Evolutionary conservation across 192 early-diverging fungal genomes (phyloP).

Genomic region (Coemansia erecta): DNA sequence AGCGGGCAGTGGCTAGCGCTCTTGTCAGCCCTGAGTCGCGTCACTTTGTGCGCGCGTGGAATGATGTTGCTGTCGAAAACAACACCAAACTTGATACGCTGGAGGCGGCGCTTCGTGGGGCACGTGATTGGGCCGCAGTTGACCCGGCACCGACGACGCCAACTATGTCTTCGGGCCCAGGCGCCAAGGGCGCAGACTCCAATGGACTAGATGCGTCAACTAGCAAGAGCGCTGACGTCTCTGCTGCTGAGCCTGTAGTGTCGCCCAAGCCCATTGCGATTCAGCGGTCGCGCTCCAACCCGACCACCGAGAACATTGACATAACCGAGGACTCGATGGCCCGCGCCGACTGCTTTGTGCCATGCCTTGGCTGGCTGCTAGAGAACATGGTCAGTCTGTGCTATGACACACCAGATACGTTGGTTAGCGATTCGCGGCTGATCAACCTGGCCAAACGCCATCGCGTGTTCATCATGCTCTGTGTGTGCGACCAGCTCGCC

Average conservation of each 20-base stretch:
- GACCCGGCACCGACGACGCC: constrained; percentile 26
- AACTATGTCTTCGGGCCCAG: background rate
- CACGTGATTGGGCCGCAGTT: constrained; percentile 41
- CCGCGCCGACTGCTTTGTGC: constrained; percentile 55
- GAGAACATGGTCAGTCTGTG: constrained; percentile 70
- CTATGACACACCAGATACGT: constrained; percentile 60
- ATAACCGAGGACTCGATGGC: constrained; percentile 37
- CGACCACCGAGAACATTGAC: constrained; percentile 22
- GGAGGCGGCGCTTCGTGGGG: constrained; percentile 57
- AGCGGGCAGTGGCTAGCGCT: constrained; percentile 64
- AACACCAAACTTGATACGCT: constrained; percentile 52
- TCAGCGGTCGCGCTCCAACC: constrained; percentile 41
- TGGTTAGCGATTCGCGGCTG: constrained; percentile 56
- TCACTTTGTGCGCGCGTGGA: constrained; percentile 64
- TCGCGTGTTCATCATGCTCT: constrained; percentile 61
- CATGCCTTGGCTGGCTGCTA: constrained; percentile 71
- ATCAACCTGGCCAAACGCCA: constrained; percentile 70
- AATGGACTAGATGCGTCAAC: no score
- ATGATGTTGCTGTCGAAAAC: constrained; percentile 56
- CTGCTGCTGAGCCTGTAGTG: background rate
- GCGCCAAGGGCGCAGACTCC: background rate
- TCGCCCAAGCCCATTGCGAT: constrained; percentile 9
- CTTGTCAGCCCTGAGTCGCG: constrained; percentile 71
- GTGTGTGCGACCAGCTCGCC: constrained; percentile 53
- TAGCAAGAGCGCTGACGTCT: background rate